Conservation (phyloP, 768 basidiomycete genomes). For the Tricholoma sp. region DNA sequence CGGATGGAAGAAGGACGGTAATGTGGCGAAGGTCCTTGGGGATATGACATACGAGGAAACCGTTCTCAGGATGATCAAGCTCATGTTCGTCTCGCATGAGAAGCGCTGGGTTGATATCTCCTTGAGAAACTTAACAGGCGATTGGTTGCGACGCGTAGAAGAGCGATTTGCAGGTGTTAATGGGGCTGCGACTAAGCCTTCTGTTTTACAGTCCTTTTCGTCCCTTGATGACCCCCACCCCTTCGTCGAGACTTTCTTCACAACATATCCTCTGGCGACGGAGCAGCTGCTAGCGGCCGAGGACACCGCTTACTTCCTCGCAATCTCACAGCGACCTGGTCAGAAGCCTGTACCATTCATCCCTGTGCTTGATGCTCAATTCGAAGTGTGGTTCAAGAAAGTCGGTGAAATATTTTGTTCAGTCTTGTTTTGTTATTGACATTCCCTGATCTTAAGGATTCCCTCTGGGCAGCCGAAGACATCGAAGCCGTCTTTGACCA, state of each 20-base stretch:
- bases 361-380: conserved; percentile 86
- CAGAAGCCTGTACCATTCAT: conserved; percentile 99
- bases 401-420: conserved; percentile 32
- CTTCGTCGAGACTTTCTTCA: conserved; percentile 81
- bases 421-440: background rate
- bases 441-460: conserved; percentile 53
- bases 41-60: conserved; percentile 99
- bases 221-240: conserved; percentile 76
- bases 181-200: conserved; percentile 68
- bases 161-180: conserved; percentile 93
- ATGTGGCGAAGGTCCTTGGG: conserved; percentile 75
- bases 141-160: conserved; percentile 95
- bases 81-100: conserved; percentile 94
- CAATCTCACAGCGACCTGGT: conserved; percentile 90
- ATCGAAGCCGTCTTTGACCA: conserved; percentile 99
- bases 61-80: conserved; percentile 80
- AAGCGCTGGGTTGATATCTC: conserved; percentile 90
- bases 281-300: conserved; percentile 88
- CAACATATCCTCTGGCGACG: conserved; percentile 74
- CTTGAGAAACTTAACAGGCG: conserved; percentile 89
- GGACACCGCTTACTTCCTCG: conserved; percentile 93
- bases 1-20: conserved; percentile 91
- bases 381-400: conserved; percentile 99
- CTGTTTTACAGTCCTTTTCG: conserved; percentile 77
- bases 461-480: conserved; percentile 96